Percentiles rank a stretch among this genome's conserved stretches.
Conservation (phyloP, 176 grass and related monocot genomes). For the Cymbopogon citratus region DNA sequence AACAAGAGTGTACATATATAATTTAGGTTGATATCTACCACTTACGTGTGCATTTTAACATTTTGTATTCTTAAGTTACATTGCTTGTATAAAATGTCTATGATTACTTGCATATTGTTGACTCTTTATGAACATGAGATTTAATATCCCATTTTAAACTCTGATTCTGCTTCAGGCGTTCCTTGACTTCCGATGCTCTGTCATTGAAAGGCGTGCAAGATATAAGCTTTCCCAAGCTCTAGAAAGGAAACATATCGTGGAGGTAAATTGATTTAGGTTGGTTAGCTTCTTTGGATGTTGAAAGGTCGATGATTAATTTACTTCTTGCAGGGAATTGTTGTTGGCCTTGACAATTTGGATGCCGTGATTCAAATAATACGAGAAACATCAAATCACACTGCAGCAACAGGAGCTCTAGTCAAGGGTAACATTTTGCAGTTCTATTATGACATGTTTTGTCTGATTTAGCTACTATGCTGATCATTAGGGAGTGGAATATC, state of each 20-base stretch:
- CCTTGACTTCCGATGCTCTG: constrained; percentile 84
- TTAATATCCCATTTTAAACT: constrained; percentile 6
- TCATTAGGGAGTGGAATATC: too few relatives aligned
- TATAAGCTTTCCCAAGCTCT: constrained; percentile 93
- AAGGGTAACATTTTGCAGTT: constrained; percentile 44
- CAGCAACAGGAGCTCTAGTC: constrained; percentile 61
- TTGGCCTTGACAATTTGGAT: constrained; percentile 97
- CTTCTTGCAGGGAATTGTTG: constrained; percentile 78
- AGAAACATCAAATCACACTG: constrained; percentile 56
- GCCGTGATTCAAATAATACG: constrained; percentile 78
- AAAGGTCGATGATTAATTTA: neutral
- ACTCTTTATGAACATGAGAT: neutral
- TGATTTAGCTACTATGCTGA: neutral
- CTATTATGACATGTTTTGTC: neutral
- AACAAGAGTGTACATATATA: neutral
- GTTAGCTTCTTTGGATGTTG: constrained; percentile 28
- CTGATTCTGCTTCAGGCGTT: constrained; percentile 56
- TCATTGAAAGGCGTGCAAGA: constrained; percentile 88
- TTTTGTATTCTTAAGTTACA: neutral
- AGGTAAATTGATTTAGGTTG: constrained; percentile 54
- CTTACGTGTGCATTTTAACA: constrained; percentile 21
- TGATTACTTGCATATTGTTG: constrained; percentile 22
- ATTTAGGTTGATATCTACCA: neutral
- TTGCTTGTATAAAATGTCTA: constrained; percentile 9
- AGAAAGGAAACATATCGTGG: constrained; percentile 90